Percentiles rank a stretch among this genome's conserved stretches.
Conservation (phyloP, 2,329 filamentous ascomycete species). For the Hypoxylon sp. region DNA sequence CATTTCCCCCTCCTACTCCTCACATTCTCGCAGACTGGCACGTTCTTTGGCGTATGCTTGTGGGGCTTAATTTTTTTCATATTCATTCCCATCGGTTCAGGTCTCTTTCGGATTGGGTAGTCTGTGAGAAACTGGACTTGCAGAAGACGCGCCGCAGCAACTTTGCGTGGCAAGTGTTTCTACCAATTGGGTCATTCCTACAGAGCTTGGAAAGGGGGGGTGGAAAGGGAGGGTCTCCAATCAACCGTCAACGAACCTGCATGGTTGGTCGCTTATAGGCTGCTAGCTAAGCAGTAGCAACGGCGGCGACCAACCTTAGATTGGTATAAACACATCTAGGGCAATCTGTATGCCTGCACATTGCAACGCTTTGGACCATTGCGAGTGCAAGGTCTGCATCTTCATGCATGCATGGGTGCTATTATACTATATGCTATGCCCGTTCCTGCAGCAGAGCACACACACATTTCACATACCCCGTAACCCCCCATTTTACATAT, state of each 20-base stretch:
- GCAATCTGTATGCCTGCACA: conserved; percentile 35
- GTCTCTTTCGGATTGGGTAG: conserved; percentile 35
- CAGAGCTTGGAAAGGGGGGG: conserved; percentile 22
- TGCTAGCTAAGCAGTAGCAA: conserved; percentile 32
- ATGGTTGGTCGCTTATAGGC: conserved; percentile 29
- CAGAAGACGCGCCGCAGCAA: conserved; percentile 36
- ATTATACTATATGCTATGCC: conserved; percentile 36
- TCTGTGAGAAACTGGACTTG: conserved; percentile 29
- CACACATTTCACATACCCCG: conserved; percentile 27
- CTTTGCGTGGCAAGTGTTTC: conserved; percentile 37
- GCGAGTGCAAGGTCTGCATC: conserved; percentile 41
- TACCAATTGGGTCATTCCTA: conserved; percentile 39
- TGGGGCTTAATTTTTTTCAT: conserved; percentile 33
- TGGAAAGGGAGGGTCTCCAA: conserved; percentile 29
- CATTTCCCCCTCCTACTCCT: conserved; percentile 5
- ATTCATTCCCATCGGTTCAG: conserved; percentile 22
- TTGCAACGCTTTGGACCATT: conserved; percentile 47
- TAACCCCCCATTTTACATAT: conserved; percentile 19
- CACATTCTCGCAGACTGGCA: conserved; percentile 13
- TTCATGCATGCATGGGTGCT: conserved; percentile 36
- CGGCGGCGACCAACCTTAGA: conserved; percentile 32
- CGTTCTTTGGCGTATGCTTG: conserved; percentile 33
- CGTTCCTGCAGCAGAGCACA: conserved; percentile 49
- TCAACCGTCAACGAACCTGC: conserved; percentile 31
- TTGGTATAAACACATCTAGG: conserved; percentile 25